Base-by-base conservation (phyloP, 1,139 yeast species). In the Taphrina communis region DNA sequence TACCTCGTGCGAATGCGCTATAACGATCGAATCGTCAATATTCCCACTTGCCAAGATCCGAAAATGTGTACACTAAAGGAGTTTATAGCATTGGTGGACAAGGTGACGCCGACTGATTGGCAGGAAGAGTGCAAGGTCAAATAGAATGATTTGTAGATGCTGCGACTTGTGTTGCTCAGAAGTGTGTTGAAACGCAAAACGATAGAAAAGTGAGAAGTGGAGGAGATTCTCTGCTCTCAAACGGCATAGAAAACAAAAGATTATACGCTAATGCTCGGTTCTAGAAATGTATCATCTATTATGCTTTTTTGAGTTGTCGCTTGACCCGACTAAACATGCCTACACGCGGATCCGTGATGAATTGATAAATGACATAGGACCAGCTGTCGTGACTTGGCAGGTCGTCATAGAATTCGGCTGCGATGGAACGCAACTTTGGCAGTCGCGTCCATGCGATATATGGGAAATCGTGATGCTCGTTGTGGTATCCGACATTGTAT, bases 391-490 rank as follows among this genome's bases (percentile, higher is more conserved):
- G 94, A 71, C 80, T 82, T 0, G 97, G 97, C 71, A 92, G 82
- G 0, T 91, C 90, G 66, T 85, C 89, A 77, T 92, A 92, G 76
- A 89, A 92, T 75, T 92, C 97, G 17, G 83, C 77, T 1, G 97
- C 97, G 58, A 90, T 84, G 62, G 79, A 77, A 71, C 89, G 82
- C 52, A 92, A 80, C 71, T 83, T 80, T 52, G 90, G 90, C 66
- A 92, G 81, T 72, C 87, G 86, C 0, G 95, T 84, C 97, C 97
- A 92, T 0, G 97, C 94, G 74, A 92, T 84, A 77, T 86, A 92
- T 0, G 97, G 97, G 82, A 92, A 92, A 78, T 92, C 97, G 75
- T 92, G 97, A 78, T 92, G 97, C 78, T 92, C 97, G 76, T 89
- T 91, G 77, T 92, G 97, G 77, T 90, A 87, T 1, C 97, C 97